Base-by-base conservation (phyloP, 1,139 yeast species). In the Nakaseomyces nivariensis region DNA sequence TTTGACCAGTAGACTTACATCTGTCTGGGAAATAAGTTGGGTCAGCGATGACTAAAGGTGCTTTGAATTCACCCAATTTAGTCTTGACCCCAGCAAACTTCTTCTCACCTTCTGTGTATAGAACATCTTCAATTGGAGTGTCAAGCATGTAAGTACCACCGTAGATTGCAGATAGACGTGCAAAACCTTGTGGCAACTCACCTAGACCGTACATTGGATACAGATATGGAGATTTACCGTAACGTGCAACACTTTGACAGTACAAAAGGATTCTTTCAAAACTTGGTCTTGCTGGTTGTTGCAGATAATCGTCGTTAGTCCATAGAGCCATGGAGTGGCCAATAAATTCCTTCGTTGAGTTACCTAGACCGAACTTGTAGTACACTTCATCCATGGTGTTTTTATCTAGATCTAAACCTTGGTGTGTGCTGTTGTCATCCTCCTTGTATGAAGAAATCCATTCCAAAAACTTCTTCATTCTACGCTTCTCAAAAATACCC, bases 241-340 rank as follows among this genome's bases (percentile, higher is more conserved):
- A 92, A 61, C 92, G 82, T 45, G 96, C 94, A 52, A 94, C 95
- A 9, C 96, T 86, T 60, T 86, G 88, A 46, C 88, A 84, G 63
- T 92, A 92, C 58, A 92, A 76, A 50, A 87, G 70, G 54, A 92
- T 81, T 67, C 98, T 78, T 64, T 90, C 94, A 61, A 85, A 80
- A 13, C 97, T 83, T 62, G 92, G 96, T 65, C 96, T 79, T 4
- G 97, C 97, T 7, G 96, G 96, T 68, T 87, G 82, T 56, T 75
- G 78, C 63, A 92, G 72, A 67, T 92, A 92, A 54, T 87, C 92
- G 64, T 92, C 98, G 59, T 89, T 90, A 32, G 95, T 78, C 85
- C 96, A 90, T 54, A 92, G 77, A 6, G 97, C 99, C 98, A 92
- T 94, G 17, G 98, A 94, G 68, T 92, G 98, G 43, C 98, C 99